Evolutionary conservation across 176 grass and related monocot species (phyloP).

Genomic region (Rhynchospora pubera): DNA sequence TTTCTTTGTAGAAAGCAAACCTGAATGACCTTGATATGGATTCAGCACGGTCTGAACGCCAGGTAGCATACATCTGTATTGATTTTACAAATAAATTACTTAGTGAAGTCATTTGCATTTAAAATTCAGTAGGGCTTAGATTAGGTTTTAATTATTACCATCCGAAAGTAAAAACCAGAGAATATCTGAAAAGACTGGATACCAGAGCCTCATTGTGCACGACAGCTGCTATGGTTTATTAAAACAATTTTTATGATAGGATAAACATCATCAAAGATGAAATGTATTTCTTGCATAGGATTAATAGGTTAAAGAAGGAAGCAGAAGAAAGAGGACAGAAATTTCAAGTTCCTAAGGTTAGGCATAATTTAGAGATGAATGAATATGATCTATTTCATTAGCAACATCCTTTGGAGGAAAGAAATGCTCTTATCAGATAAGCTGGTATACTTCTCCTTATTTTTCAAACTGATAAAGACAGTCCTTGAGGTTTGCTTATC

Average conservation of each 20-base stretch:
- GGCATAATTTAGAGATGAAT: slow-evolving; percentile 75
- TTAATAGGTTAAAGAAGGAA: slow-evolving; percentile 55
- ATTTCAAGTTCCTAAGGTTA: slow-evolving; percentile 50
- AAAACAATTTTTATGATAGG: not conserved
- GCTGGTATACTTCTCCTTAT: slow-evolving; percentile 38
- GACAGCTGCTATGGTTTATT: not conserved
- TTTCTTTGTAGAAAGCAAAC: too few relatives aligned
- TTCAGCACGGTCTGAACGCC: slow-evolving; percentile 56
- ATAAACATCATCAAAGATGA: not conserved
- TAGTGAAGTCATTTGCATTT: not conserved
- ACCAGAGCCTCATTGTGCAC: not conserved
- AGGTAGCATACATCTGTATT: slow-evolving; percentile 33
- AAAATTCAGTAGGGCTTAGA: not conserved
- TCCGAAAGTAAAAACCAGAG: not conserved
- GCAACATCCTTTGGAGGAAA: too few relatives aligned
- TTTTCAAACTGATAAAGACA: not conserved
- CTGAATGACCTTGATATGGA: too few relatives aligned
- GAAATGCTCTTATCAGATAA: slow-evolving; percentile 93
- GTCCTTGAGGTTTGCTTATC: not conserved
- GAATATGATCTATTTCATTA: slow-evolving; percentile 82
- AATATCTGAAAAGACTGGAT: not conserved
- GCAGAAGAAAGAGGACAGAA: slow-evolving; percentile 64
- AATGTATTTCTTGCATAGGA: slow-evolving; percentile 32
- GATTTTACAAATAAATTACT: slow-evolving; percentile 11
- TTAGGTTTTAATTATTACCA: not conserved